Evolutionary conservation across 2,329 filamentous ascomycete species (phyloP).

Genomic region (Coniochaeta sp.): DNA sequence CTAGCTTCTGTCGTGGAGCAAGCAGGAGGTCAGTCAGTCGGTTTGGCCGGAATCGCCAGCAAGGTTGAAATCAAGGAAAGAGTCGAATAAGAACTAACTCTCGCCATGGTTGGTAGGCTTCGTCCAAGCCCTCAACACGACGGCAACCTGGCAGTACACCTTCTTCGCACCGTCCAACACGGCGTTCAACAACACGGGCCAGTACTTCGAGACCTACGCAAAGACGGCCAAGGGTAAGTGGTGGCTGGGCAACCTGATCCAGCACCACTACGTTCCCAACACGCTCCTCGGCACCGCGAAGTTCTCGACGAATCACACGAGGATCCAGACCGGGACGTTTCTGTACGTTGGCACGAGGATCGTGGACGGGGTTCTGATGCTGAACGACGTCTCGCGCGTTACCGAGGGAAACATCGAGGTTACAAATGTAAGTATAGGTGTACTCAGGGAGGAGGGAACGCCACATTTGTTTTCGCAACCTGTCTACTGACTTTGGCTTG

Average conservation of each 20-base stretch:
- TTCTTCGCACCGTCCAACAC: constrained; percentile 23
- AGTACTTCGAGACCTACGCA: constrained; percentile 19
- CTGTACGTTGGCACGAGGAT: constrained; percentile 16
- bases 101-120: too few relatives aligned
- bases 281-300: constrained; percentile 11
- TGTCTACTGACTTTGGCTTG: too few relatives aligned
- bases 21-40: too few relatives aligned
- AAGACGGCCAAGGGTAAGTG: constrained; percentile 19
- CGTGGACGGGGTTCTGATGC: constrained; percentile 10
- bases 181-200: constrained; percentile 20
- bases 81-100: too few relatives aligned
- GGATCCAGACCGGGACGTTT: constrained; percentile 18
- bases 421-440: too few relatives aligned
- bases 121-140: constrained; percentile 18
- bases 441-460: too few relatives aligned
- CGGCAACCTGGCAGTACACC: constrained; percentile 19
- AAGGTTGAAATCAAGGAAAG: too few relatives aligned
- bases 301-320: constrained; percentile 15
- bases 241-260: constrained; percentile 19
- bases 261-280: constrained; percentile 20
- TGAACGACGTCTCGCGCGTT: constrained; percentile 17
- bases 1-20: too few relatives aligned
- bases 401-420: too few relatives aligned
- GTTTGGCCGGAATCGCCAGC: too few relatives aligned
- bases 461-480: too few relatives aligned